Evolutionary conservation across 2,329 filamentous ascomycete genomes (phyloP).

Genomic region (Lasiodiplodia theobromae): DNA sequence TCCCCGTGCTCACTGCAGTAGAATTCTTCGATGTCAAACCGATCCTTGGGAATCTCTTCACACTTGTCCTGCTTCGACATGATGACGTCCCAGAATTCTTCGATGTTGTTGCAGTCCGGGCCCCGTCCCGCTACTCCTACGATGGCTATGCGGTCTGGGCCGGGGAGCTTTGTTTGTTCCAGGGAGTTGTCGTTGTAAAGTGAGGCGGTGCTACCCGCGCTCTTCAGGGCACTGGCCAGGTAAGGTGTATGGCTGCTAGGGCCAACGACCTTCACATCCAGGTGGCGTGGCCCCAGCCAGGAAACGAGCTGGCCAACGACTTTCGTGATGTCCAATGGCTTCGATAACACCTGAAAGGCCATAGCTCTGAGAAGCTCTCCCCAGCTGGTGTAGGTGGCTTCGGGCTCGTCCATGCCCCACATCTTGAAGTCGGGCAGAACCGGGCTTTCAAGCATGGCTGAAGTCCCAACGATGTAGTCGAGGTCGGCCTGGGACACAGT

Average conservation of each 20-base stretch:
- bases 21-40: slow-evolving; percentile 77
- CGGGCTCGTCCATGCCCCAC: slow-evolving; percentile 54
- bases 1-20: slow-evolving; percentile 74
- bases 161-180: slow-evolving; percentile 40
- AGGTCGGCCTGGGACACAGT: slow-evolving; percentile 62
- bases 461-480: slow-evolving; percentile 56
- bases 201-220: slow-evolving; percentile 52
- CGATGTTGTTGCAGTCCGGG: slow-evolving; percentile 73
- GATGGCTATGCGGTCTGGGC: slow-evolving; percentile 70
- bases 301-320: no score
- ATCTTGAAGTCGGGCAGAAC: slow-evolving; percentile 53
- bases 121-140: slow-evolving; percentile 83
- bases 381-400: slow-evolving; percentile 38
- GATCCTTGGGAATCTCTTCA: slow-evolving; percentile 69
- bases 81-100: slow-evolving; percentile 77
- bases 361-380: no score
- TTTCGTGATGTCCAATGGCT: no score
- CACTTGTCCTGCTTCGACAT: slow-evolving; percentile 79
- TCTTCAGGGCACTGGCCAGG: no score
- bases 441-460: slow-evolving; percentile 39
- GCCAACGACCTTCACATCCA: no score
- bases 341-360: no score
- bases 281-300: no score
- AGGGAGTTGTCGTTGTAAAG: slow-evolving; percentile 56
- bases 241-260: no score